A percentile compares a stretch with the other conserved stretches of the same genome.
These are phyloP conservation scores for Coemansia sp. DNA, from an alignment of 371 early-diverging fungal genomes.

Conservation along the genomic window DNA sequence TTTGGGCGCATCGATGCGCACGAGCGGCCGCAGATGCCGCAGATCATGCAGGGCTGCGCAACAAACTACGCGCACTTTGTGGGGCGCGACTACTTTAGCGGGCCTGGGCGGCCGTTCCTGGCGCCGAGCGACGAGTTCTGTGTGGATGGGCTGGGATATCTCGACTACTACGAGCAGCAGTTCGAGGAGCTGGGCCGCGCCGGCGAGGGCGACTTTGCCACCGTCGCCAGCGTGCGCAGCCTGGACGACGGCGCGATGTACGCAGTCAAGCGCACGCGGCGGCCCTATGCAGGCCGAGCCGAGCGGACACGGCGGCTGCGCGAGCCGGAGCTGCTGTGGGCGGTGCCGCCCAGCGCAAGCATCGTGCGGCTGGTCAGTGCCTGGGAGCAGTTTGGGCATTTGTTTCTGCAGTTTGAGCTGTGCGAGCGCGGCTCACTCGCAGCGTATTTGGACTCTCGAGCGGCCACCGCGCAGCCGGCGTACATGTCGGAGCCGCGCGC, in stretches of 20 bases:
- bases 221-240: constrained; percentile 69
- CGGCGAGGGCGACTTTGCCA: constrained; percentile 80
- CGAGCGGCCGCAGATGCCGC: constrained; percentile 54
- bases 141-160: constrained; percentile 48
- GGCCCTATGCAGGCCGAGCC: constrained; percentile 66
- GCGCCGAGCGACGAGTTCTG: constrained; percentile 27
- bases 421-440: constrained; percentile 71
- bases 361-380: constrained; percentile 72
- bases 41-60: constrained; percentile 50
- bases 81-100: constrained; percentile 41
- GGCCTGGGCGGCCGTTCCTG: constrained; percentile 32
- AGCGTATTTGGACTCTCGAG: constrained; percentile 35
- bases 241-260: constrained; percentile 60
- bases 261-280: constrained; percentile 78
- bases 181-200: constrained; percentile 52
- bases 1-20: constrained; percentile 25
- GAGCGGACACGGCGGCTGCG: constrained; percentile 74
- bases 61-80: constrained; percentile 55
- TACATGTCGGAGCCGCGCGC: constrained; percentile 64
- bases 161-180: constrained; percentile 48
- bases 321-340: constrained; percentile 79
- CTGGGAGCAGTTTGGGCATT: constrained; percentile 89
- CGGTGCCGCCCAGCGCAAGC: constrained; percentile 59
- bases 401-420: constrained; percentile 87
- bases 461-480: constrained; percentile 24